Evolutionary conservation across 768 basidiomycete genomes (phyloP).

Genomic region (Gloeophyllum trabeum): DNA sequence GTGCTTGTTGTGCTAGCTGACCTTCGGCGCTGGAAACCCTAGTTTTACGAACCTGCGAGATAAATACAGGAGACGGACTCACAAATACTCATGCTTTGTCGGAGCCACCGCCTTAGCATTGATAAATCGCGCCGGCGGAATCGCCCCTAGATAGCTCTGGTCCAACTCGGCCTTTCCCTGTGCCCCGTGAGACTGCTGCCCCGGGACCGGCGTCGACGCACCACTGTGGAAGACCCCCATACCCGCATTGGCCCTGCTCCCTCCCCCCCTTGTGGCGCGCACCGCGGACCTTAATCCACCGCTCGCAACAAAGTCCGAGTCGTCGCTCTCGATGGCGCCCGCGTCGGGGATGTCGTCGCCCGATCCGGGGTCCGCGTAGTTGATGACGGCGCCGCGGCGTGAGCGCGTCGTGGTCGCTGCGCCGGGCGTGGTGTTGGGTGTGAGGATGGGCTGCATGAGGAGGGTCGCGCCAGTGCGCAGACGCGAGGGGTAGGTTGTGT

Average conservation of each 20-base stretch:
- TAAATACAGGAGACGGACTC: constrained; percentile 22
- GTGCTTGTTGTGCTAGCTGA: constrained; percentile 50
- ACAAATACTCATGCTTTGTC: constrained; percentile 70
- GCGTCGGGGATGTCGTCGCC: constrained; percentile 76
- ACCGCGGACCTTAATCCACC: constrained; percentile 48
- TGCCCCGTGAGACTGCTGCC: constrained; percentile 16
- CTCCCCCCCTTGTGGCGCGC: constrained; percentile 10
- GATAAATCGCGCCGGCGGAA: constrained; percentile 75
- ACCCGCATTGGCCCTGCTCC: constrained; percentile 5
- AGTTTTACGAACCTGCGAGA: constrained; percentile 26
- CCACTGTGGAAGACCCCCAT: constrained; percentile 47
- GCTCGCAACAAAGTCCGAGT: constrained; percentile 70
- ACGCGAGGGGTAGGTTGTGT: constrained; percentile 82
- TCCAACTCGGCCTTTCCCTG: constrained; percentile 54
- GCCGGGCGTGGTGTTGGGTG: constrained; percentile 19
- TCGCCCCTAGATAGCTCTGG: constrained; percentile 82
- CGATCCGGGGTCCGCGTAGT: constrained; percentile 81
- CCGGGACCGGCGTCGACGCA: constrained; percentile 16
- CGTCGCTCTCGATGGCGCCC: constrained; percentile 75
- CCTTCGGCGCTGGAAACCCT: constrained; percentile 46
- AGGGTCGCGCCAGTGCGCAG: constrained; percentile 83
- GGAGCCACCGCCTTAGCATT: constrained; percentile 41
- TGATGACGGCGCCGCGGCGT: constrained; percentile 61
- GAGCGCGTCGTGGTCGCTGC: constrained; percentile 18
- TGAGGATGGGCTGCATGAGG: constrained; percentile 78